Conservation (phyloP, 345 rosid genomes). For the Eucalyptus tenuipes region DNA sequence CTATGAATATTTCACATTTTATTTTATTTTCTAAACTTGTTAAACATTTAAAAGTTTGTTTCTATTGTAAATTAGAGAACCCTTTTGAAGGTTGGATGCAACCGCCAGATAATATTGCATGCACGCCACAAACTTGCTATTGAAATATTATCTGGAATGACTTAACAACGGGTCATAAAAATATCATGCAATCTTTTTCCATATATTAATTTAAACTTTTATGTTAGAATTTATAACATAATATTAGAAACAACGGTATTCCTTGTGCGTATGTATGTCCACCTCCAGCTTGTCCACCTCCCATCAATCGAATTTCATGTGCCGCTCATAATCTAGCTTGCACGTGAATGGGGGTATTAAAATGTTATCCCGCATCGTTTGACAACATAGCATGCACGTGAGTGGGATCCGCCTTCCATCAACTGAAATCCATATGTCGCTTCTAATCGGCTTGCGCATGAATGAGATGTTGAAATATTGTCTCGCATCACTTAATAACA, state of each 20-base stretch:
- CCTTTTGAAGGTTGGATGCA: neutral
- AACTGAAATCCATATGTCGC: neutral
- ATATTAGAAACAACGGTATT: fast-evolving
- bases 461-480: neutral
- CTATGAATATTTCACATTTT: neutral
- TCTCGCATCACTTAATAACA: fast-evolving
- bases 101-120: neutral
- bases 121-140: neutral
- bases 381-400: fast-evolving
- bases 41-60: neutral
- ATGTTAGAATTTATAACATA: fast-evolving
- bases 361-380: neutral
- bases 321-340: fast-evolving
- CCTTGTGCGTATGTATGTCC: fast-evolving
- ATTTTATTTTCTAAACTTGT: neutral
- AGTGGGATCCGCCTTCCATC: neutral
- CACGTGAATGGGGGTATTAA: neutral
- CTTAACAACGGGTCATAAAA: fast-evolving
- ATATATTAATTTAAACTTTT: fast-evolving
- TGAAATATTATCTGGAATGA: fast-evolving
- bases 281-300: neutral
- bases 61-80: fast-evolving
- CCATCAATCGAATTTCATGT: too few relatives aligned
- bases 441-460: neutral
- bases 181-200: fast-evolving